Evolutionary conservation across 345 rosid genomes (phyloP).

Genomic region (Acer yangbiense): DNA sequence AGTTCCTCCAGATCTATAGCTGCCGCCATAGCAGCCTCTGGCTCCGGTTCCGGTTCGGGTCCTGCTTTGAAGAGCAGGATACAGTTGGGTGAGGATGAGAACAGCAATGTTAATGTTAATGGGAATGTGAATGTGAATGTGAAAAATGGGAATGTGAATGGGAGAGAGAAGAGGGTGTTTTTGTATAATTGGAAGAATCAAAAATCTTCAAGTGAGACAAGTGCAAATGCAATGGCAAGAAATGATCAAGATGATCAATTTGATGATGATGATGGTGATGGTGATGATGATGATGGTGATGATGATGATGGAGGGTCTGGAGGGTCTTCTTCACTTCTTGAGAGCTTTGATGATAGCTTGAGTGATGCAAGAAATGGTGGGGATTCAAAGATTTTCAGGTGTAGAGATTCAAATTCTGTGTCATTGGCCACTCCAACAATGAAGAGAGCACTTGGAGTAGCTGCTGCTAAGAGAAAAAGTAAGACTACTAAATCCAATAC

Average conservation of each 20-base stretch:
- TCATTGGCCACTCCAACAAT: constrained; percentile 37
- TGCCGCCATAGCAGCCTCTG: constrained; percentile 26
- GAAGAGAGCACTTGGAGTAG: constrained; percentile 35
- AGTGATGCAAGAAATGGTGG: constrained; percentile 71
- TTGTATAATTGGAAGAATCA: constrained; percentile 81
- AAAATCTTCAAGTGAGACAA: constrained; percentile 58
- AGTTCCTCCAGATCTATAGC: constrained; percentile 68
- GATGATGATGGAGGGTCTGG: constrained; percentile 31
- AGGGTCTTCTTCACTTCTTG: constrained; percentile 55
- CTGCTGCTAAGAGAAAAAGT: constrained; percentile 52
- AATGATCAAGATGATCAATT: constrained; percentile 18
- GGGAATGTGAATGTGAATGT: constrained; percentile 12
- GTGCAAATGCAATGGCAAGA: constrained; percentile 33
- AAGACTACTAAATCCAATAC: constrained; percentile 41
- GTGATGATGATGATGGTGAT: constrained; percentile 30
- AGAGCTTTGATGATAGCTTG: constrained; percentile 63
- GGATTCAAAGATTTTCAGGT: constrained; percentile 55
- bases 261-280: constrained; percentile 31
- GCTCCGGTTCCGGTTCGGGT: constrained; percentile 11
- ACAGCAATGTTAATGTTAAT: constrained; percentile 12
- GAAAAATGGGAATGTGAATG: constrained; percentile 19
- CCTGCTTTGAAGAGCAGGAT: constrained; percentile 8
- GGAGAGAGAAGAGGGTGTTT: constrained; percentile 64
- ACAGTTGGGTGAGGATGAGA: constrained; percentile 14
- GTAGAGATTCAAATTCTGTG: constrained; percentile 62